A percentile compares a stretch with the other conserved stretches of the same genome.
phyloP scores from a whole-genome alignment of 805 yeast species.

The Ogataea trehaloabstinens region DNA sequence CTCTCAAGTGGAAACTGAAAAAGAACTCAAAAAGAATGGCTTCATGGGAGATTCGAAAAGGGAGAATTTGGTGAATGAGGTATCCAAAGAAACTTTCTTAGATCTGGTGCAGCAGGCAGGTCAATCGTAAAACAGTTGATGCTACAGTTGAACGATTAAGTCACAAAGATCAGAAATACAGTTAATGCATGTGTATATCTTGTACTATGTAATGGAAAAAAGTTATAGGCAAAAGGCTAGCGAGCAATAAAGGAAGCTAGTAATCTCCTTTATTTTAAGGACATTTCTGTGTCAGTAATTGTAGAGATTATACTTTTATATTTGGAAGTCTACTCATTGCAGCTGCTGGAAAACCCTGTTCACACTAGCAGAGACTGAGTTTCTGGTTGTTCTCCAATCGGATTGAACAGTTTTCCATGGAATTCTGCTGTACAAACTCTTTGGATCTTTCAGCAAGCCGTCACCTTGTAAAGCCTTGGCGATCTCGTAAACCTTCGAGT shows the following conservation, averaged over 20 bases:
- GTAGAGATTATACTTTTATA: too few relatives aligned
- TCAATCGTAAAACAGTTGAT: constrained; percentile 24
- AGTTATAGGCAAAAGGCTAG: too few relatives aligned
- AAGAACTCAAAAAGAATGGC: constrained; percentile 66
- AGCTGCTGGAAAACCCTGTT: constrained; percentile 25
- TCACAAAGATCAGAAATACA: background rate
- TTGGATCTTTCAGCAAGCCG: constrained; percentile 23
- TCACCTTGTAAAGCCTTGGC: constrained; percentile 26
- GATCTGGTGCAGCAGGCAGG: constrained; percentile 85
- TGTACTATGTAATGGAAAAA: too few relatives aligned
- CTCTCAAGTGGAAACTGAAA: constrained; percentile 77
- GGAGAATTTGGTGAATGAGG: constrained; percentile 65
- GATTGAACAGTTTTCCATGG: constrained; percentile 34
- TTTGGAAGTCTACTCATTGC: constrained; percentile 5
- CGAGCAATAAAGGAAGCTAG: too few relatives aligned
- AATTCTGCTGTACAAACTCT: constrained; percentile 29
- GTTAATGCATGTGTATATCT: too few relatives aligned
- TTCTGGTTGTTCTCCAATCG: constrained; percentile 38
- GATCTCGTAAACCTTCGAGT: constrained; percentile 29
- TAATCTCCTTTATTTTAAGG: too few relatives aligned
- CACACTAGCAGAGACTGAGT: constrained; percentile 28
- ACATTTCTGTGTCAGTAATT: too few relatives aligned
- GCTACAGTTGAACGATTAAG: background rate
- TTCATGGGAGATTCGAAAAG: constrained; percentile 44
- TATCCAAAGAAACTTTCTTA: constrained; percentile 85